Evolutionary conservation across 2,329 filamentous ascomycete species (phyloP).

Genomic region (Macrophomina pseudophaseolina): DNA sequence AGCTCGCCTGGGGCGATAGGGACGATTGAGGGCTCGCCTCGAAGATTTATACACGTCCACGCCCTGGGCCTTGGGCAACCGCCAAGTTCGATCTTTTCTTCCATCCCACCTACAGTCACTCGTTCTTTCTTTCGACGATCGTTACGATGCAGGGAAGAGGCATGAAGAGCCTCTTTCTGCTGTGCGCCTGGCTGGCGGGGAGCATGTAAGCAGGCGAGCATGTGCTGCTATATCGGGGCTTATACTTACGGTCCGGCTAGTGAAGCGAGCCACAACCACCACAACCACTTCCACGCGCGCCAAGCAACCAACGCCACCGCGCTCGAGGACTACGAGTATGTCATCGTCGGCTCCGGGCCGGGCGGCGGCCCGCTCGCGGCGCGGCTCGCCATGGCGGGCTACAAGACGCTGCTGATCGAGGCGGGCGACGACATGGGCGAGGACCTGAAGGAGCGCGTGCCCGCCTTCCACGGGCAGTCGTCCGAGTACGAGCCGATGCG

Average conservation of each 20-base stretch:
- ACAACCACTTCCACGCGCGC: background rate
- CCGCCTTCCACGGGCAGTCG: slow-evolving; percentile 59
- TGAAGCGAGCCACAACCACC: background rate
- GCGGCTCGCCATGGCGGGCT: slow-evolving; percentile 63
- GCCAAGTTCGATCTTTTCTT: background rate
- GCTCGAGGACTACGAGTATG: slow-evolving; percentile 59
- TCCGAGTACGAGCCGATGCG: slow-evolving; percentile 62
- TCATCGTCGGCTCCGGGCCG: slow-evolving; percentile 65
- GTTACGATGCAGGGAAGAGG: background rate
- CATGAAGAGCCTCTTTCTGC: background rate
- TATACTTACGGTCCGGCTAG: background rate
- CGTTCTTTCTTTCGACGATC: background rate
- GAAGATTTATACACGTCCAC: background rate
- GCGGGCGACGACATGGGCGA: slow-evolving; percentile 64
- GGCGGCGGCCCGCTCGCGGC: slow-evolving; percentile 65
- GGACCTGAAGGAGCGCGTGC: slow-evolving; percentile 57
- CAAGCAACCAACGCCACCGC: background rate
- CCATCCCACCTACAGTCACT: background rate
- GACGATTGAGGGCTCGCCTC: background rate
- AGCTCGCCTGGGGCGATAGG: background rate
- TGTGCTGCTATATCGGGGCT: background rate
- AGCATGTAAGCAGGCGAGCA: background rate
- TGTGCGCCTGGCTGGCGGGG: background rate
- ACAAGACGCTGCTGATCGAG: slow-evolving; percentile 65
- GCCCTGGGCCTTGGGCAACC: background rate